Evolutionary conservation across 352 stramenopile genomes (phyloP).

Genomic region (Pilasporangium apinafurcum): DNA sequence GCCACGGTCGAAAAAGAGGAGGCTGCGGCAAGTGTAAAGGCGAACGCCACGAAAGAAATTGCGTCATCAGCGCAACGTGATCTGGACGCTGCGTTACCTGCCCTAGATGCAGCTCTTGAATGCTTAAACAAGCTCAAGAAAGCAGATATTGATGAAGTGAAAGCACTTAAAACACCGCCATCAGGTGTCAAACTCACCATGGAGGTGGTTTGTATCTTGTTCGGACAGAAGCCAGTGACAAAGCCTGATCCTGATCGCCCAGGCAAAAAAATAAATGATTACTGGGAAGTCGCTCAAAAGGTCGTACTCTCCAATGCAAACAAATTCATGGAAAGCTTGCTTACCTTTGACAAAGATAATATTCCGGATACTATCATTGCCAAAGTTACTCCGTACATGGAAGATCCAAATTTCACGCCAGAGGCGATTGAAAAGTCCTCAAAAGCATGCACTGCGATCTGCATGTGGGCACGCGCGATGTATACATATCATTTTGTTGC

Average conservation of each 20-base stretch:
- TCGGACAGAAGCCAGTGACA: slow-evolving; percentile 86
- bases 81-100: slow-evolving; percentile 82
- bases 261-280: slow-evolving; percentile 90
- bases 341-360: slow-evolving; percentile 92
- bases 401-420: slow-evolving; percentile 87
- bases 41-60: slow-evolving; percentile 86
- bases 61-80: slow-evolving; percentile 84
- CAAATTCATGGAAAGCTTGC: slow-evolving; percentile 87
- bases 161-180: slow-evolving; percentile 88
- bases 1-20: slow-evolving; percentile 86
- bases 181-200: slow-evolving; percentile 90
- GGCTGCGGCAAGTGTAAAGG: slow-evolving; percentile 79
- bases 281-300: slow-evolving; percentile 88
- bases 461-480: slow-evolving; percentile 85
- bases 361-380: slow-evolving; percentile 86
- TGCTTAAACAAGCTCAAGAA: slow-evolving; percentile 90
- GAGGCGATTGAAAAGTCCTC: slow-evolving; percentile 90
- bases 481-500: slow-evolving; percentile 85
- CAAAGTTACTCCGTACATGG: slow-evolving; percentile 81
- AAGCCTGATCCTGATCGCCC: slow-evolving; percentile 83
- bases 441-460: slow-evolving; percentile 89
- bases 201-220: slow-evolving; percentile 89
- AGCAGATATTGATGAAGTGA: slow-evolving; percentile 89
- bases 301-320: slow-evolving; percentile 90
- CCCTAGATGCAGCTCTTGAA: slow-evolving; percentile 80